A percentile compares a stretch with the other conserved stretches of the same genome.
These are phyloP conservation scores for Pseudogymnoascus sp. DNA, from an alignment of 2,329 filamentous ascomycete genomes.

Conservation along the genomic window DNA sequence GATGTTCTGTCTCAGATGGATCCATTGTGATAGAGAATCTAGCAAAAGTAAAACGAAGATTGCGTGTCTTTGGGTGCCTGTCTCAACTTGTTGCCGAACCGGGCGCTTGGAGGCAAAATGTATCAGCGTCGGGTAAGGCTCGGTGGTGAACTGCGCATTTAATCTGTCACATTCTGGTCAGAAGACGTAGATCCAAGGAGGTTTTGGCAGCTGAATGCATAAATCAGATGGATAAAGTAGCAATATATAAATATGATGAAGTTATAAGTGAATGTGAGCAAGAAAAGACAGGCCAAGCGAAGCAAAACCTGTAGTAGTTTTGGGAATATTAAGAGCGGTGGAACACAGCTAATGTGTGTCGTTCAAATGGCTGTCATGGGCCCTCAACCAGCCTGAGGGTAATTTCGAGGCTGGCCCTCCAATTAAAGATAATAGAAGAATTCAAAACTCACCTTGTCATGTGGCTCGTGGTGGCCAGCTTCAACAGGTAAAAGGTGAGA, in stretches of 20 bases:
- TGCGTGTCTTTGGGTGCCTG: neutral
- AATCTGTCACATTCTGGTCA: neutral
- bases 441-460: no score
- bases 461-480: no score
- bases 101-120: neutral
- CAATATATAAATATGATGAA: neutral
- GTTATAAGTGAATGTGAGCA: neutral
- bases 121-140: neutral
- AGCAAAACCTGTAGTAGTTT: no score
- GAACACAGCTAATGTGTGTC: no score
- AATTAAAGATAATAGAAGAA: no score
- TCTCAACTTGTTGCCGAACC: neutral
- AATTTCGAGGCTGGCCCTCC: no score
- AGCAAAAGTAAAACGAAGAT: neutral
- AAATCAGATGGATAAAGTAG: neutral
- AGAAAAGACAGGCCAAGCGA: neutral
- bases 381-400: no score
- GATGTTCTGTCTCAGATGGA: neutral
- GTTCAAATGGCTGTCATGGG: no score
- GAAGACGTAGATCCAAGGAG: neutral
- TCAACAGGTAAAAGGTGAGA: no score
- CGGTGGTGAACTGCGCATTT: neutral
- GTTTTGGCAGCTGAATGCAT: neutral
- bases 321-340: no score
- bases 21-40: neutral